Conservation (phyloP, 2,329 filamentous ascomycete species). For the Cadophora luteo-olivacea region DNA sequence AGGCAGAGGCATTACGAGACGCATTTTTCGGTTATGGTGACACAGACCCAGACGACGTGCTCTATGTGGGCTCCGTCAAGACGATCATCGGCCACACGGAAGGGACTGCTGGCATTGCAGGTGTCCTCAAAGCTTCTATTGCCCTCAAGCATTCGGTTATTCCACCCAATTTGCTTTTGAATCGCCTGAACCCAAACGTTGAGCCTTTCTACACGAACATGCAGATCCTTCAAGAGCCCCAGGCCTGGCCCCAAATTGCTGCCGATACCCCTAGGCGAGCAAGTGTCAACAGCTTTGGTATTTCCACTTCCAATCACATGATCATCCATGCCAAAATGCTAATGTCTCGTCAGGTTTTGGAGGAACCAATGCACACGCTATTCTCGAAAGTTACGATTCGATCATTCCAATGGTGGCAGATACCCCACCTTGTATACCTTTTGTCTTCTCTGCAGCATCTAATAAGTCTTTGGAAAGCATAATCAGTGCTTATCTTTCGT, state of each 20-base stretch:
- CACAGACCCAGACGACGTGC: neutral
- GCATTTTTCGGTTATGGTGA: slow-evolving; percentile 26
- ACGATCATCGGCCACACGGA: slow-evolving; percentile 41
- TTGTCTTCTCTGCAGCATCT: slow-evolving; percentile 30
- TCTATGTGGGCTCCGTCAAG: slow-evolving; percentile 29
- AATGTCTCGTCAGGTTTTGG: slow-evolving; percentile 46
- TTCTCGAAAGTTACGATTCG: slow-evolving; percentile 47
- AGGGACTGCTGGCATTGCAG: slow-evolving; percentile 42
- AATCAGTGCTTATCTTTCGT: neutral
- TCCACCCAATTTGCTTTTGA: slow-evolving; percentile 44
- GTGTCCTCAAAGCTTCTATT: slow-evolving; percentile 42
- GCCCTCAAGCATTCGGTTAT: slow-evolving; percentile 40
- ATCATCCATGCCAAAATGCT: neutral
- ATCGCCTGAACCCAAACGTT: slow-evolving; percentile 44
- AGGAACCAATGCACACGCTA: slow-evolving; percentile 54
- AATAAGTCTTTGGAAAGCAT: neutral
- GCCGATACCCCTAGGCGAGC: slow-evolving; percentile 23
- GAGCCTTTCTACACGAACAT: slow-evolving; percentile 26
- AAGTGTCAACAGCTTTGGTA: slow-evolving; percentile 45
- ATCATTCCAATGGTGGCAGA: neutral
- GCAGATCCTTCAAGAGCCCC: neutral
- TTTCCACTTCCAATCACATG: neutral
- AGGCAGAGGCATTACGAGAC: slow-evolving; percentile 24
- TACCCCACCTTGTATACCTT: slow-evolving; percentile 27
- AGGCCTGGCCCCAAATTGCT: slow-evolving; percentile 30